Percentiles rank a stretch among this genome's conserved stretches.
phyloP scores from a whole-genome alignment of 78 protist genomes.

The Chrysochromulina tobinii region DNA sequence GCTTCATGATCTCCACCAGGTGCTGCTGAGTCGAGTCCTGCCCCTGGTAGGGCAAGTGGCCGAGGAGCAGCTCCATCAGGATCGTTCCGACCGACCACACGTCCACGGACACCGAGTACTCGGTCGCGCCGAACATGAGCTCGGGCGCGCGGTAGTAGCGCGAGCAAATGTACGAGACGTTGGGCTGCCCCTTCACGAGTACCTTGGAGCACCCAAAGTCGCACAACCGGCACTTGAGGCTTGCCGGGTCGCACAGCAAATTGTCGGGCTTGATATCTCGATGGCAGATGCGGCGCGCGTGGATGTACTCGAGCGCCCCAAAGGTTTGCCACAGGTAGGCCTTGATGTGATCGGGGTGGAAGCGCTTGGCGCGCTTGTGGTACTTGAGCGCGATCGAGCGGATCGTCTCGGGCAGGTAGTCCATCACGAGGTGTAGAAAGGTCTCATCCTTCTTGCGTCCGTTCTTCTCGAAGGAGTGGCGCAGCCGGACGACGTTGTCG shows the following conservation, averaged over 20 bases:
- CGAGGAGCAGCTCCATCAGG: slow-evolving; percentile 89
- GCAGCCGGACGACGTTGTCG: slow-evolving; percentile 87
- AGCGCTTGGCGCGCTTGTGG: slow-evolving; percentile 60
- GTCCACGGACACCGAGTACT: slow-evolving; percentile 92
- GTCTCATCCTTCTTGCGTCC: slow-evolving; percentile 61
- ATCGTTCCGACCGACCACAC: slow-evolving; percentile 82
- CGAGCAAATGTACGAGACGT: slow-evolving; percentile 98
- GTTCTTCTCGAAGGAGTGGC: slow-evolving; percentile 82
- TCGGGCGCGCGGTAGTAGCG: slow-evolving; percentile 99
- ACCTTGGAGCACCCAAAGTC: slow-evolving; percentile 91
- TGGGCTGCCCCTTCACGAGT: slow-evolving; percentile 91
- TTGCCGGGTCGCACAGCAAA: slow-evolving; percentile 78
- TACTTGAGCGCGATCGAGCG: slow-evolving; percentile 79
- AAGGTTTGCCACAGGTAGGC: slow-evolving; percentile 84
- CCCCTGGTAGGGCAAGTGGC: slow-evolving; percentile 93
- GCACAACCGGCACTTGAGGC: slow-evolving; percentile 89
- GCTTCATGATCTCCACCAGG: slow-evolving; percentile 96
- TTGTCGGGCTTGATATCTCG: slow-evolving; percentile 94
- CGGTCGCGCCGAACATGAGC: slow-evolving; percentile 96
- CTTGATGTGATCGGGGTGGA: slow-evolving; percentile 87
- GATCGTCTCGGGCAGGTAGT: slow-evolving; percentile 97
- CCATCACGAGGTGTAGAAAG: slow-evolving; percentile 96
- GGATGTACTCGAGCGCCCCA: slow-evolving; percentile 88
- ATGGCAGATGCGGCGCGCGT: slow-evolving; percentile 80
- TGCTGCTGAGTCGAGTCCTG: slow-evolving; percentile 90